These are phyloP conservation scores for Vigna nakashimae DNA, from an alignment of 306 rosid genomes.

Conservation along the genomic window DNA sequence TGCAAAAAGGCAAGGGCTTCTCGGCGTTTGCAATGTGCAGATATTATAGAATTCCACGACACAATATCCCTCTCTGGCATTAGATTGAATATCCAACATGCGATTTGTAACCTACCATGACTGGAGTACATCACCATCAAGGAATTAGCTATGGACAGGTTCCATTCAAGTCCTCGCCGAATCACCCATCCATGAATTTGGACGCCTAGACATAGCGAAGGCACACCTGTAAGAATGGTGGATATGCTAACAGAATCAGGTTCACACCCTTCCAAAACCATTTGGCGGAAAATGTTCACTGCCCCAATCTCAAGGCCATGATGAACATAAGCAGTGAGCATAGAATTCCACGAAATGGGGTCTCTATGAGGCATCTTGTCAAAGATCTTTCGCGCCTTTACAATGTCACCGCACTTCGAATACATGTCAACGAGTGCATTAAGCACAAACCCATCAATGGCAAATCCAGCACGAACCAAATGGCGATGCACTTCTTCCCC, in stretches of 20 bases:
- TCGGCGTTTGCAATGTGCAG: constrained; percentile 66
- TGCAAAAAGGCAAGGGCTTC: constrained; percentile 67
- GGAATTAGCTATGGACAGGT: constrained; percentile 73
- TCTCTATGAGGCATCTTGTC: constrained; percentile 62
- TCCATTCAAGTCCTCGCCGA: constrained; percentile 68
- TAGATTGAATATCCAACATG: constrained; percentile 61
- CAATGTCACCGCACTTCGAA: constrained; percentile 90
- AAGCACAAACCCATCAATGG: constrained; percentile 68
- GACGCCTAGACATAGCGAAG: constrained; percentile 54
- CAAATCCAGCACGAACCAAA: constrained; percentile 67
- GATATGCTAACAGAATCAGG: constrained; percentile 78
- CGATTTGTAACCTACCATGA: constrained; percentile 58
- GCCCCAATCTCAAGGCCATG: constrained; percentile 73
- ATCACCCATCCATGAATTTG: constrained; percentile 85
- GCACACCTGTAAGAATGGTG: constrained; percentile 50
- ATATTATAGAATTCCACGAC: constrained; percentile 88
- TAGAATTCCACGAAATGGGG: constrained; percentile 85
- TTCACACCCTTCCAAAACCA: constrained; percentile 60
- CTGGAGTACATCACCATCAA: constrained; percentile 71
- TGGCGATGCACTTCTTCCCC: constrained; percentile 85
- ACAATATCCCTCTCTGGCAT: constrained; percentile 84
- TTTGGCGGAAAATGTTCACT: constrained; percentile 55
- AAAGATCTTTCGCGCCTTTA: constrained; percentile 75
- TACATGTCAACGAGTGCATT: constrained; percentile 91
- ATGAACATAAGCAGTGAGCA: constrained; percentile 73